These are phyloP conservation scores for Deakozyma indianensis DNA, from an alignment of 805 yeast genomes.

Conservation along the genomic window DNA sequence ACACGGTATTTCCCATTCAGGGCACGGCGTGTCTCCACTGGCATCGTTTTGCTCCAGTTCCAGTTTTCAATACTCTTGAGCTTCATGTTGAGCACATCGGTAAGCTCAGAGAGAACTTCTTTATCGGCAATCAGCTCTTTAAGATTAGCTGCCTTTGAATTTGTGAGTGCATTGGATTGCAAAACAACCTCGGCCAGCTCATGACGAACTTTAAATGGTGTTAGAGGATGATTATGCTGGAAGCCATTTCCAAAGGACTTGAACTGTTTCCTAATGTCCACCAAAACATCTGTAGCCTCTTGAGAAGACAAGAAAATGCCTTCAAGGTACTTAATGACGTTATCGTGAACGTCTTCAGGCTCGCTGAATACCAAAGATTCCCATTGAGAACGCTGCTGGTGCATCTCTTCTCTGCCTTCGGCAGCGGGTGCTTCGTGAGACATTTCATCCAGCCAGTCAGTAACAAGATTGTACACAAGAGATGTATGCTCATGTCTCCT, in stretches of 20 bases:
- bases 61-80: not conserved
- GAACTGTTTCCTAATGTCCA: not conserved
- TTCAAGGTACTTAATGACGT: not conserved
- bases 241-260: not conserved
- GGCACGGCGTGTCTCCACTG: slow-evolving; percentile 1
- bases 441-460: not conserved
- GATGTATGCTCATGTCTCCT: not conserved
- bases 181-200: not conserved
- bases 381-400: not conserved
- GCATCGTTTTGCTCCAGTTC: not conserved
- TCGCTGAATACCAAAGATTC: not conserved
- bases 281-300: not conserved
- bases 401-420: not conserved
- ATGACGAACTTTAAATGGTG: not conserved
- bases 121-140: not conserved
- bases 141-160: not conserved
- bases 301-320: not conserved
- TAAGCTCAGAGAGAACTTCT: not conserved
- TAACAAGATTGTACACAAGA: not conserved
- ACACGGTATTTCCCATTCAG: slow-evolving; percentile 4
- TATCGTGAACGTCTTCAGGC: not conserved
- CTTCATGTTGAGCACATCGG: slow-evolving; percentile 1
- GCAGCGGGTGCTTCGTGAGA: not conserved
- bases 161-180: not conserved
- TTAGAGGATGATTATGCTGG: not conserved